These are phyloP conservation scores for Aspergillus sclerotioniger DNA, from an alignment of 495 filamentous ascomycete genomes.

Conservation along the genomic window DNA sequence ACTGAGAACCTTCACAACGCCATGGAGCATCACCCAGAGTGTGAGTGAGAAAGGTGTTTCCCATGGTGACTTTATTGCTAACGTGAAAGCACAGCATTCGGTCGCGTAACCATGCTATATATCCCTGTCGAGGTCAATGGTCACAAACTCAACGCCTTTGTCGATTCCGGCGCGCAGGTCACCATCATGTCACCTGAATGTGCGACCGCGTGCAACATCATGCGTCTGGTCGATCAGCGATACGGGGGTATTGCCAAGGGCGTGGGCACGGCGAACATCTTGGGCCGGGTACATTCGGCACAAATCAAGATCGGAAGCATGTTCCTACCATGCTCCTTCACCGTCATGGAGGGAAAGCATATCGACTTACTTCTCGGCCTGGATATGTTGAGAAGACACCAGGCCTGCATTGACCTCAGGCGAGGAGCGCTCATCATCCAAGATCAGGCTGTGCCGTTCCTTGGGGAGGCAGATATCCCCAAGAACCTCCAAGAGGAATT, in stretches of 20 bases:
- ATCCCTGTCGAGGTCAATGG: slow-evolving; percentile 95
- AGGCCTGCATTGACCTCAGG: slow-evolving; percentile 84
- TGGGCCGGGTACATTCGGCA: slow-evolving; percentile 91
- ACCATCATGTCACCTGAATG: slow-evolving; percentile 98
- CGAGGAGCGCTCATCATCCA: slow-evolving; percentile 81
- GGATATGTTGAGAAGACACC: slow-evolving; percentile 94
- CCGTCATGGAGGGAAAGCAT: slow-evolving; percentile 99
- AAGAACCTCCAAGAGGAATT: slow-evolving; percentile 67
- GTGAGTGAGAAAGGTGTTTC: slow-evolving; percentile 45
- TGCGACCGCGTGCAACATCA: slow-evolving; percentile 89
- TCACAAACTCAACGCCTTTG: slow-evolving; percentile 88
- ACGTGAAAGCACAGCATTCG: slow-evolving; percentile 67
- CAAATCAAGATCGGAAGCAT: slow-evolving; percentile 88
- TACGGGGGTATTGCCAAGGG: slow-evolving; percentile 89
- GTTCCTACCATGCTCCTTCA: slow-evolving; percentile 90
- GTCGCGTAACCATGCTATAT: slow-evolving; percentile 90
- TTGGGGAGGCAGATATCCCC: slow-evolving; percentile 91
- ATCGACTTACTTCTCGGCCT: slow-evolving; percentile 93
- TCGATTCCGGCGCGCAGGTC: slow-evolving; percentile 95
- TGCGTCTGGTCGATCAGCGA: slow-evolving; percentile 91
- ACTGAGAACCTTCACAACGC: slow-evolving; percentile 93
- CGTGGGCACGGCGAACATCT: slow-evolving; percentile 89
- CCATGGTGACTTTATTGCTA: slow-evolving; percentile 14
- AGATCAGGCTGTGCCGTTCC: slow-evolving; percentile 80
- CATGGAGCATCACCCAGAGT: slow-evolving; percentile 94